Evolutionary conservation across 768 basidiomycete species (phyloP).

Genomic region (Trametes elegans): DNA sequence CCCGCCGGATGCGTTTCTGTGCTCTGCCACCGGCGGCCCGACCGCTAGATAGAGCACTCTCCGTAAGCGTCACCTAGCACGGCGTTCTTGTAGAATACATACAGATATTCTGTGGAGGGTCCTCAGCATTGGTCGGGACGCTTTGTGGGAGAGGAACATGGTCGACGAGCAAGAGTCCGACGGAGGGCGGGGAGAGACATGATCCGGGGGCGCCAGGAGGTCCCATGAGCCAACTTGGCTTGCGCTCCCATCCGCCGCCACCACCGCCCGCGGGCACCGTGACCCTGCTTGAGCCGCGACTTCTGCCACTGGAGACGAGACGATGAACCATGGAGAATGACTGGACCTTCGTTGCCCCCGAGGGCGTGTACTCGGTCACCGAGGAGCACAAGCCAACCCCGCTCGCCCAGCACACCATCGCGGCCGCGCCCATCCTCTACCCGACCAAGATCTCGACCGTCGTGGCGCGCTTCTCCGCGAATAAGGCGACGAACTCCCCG

Average conservation of each 20-base stretch:
- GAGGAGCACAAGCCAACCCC: constrained; percentile 77
- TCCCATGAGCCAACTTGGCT: constrained; percentile 18
- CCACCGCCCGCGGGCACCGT: constrained; percentile 17
- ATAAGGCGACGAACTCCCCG: constrained; percentile 52
- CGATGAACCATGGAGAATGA: constrained; percentile 69
- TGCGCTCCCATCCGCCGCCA: constrained; percentile 22
- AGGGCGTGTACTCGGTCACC: constrained; percentile 86
- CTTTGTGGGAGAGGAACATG: constrained; percentile 23
- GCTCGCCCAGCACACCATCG: constrained; percentile 38
- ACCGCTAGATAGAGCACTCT: neutral
- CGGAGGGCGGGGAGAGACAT: constrained; percentile 19
- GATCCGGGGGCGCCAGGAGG: constrained; percentile 26
- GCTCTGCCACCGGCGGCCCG: constrained; percentile 47
- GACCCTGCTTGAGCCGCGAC: constrained; percentile 8
- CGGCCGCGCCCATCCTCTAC: constrained; percentile 35
- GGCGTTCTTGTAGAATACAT: constrained; percentile 5
- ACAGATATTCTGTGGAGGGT: constrained; percentile 12
- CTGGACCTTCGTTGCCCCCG: constrained; percentile 82
- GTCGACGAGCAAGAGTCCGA: constrained; percentile 22
- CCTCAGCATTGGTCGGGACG: constrained; percentile 19
- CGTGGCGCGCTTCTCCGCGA: constrained; percentile 58
- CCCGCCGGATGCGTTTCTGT: constrained; percentile 76
- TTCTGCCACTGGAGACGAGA: constrained; percentile 21
- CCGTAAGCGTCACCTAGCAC: neutral
- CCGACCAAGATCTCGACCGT: constrained; percentile 65